phyloP scores from a whole-genome alignment of 768 basidiomycete genomes.

The Cystoderma amianthinum region DNA sequence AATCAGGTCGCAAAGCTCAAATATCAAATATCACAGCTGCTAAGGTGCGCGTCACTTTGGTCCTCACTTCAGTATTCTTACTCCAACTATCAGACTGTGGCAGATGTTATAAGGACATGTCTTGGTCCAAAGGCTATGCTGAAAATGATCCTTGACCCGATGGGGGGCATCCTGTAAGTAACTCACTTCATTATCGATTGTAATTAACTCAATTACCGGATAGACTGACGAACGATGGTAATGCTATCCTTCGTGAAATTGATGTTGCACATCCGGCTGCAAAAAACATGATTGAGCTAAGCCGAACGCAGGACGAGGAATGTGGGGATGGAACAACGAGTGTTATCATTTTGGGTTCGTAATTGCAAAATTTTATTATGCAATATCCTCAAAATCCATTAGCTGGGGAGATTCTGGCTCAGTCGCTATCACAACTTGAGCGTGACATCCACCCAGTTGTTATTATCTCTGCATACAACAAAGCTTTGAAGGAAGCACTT shows the following conservation, averaged over 20 bases:
- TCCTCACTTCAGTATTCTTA: constrained; percentile 1
- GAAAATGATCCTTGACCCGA: constrained; percentile 99
- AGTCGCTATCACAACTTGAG: constrained; percentile 88
- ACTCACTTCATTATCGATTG: constrained; percentile 1
- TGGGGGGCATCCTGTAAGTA: constrained; percentile 94
- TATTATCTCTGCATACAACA: constrained; percentile 97
- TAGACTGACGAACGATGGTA: constrained; percentile 97
- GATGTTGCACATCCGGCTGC: constrained; percentile 99
- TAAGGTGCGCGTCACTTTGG: constrained; percentile 76
- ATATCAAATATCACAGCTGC: constrained; percentile 96
- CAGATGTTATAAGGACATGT: constrained; percentile 97
- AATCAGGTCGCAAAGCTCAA: constrained; percentile 92
- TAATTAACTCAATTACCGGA: constrained; percentile 2
- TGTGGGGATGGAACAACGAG: constrained; percentile 98
- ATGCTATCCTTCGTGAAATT: constrained; percentile 96
- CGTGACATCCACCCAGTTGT: constrained; percentile 98
- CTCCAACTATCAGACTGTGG: constrained; percentile 63
- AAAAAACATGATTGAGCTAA: constrained; percentile 99
- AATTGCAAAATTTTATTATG: not conserved
- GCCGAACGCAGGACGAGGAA: constrained; percentile 96
- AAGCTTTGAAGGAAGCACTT: constrained; percentile 88
- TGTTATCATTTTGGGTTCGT: constrained; percentile 91
- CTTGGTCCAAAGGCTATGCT: constrained; percentile 97
- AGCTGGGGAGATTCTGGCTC: constrained; percentile 96
- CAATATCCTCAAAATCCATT: not conserved